phyloP scores from a whole-genome alignment of 495 filamentous ascomycete genomes.

The Neurospora sp. region DNA sequence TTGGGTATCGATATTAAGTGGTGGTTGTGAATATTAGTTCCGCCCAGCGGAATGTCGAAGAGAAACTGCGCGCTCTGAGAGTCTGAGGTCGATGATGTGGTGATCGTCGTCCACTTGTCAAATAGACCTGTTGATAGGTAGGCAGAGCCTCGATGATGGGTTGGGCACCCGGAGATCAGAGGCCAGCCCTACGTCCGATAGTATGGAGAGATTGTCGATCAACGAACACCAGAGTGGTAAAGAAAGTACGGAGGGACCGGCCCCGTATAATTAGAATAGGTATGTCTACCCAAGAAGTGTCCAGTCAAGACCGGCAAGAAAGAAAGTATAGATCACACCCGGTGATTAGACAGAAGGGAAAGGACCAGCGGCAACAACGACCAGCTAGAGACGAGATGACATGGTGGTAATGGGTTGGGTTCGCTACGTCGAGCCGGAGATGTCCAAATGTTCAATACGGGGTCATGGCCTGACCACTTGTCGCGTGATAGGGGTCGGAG shows the following conservation, averaged over 20 bases:
- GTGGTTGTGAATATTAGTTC: neutral
- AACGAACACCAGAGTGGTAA: neutral
- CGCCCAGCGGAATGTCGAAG: neutral
- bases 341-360: neutral
- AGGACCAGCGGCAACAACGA: neutral
- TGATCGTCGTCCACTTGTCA: neutral
- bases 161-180: neutral
- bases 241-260: neutral
- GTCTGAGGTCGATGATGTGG: neutral
- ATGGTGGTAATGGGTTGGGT: neutral
- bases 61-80: neutral
- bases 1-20: constrained; percentile 6
- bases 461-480: neutral
- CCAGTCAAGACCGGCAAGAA: neutral
- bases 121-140: neutral
- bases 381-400: neutral
- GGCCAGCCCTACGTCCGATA: neutral
- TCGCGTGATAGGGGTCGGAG: neutral
- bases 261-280: neutral
- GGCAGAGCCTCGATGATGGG: neutral
- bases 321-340: neutral
- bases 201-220: neutral
- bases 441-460: neutral
- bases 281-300: neutral
- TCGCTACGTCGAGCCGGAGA: neutral